Evolutionary conservation across 805 yeast species (phyloP).

Genomic region (Metschnikowia lochheadii): DNA sequence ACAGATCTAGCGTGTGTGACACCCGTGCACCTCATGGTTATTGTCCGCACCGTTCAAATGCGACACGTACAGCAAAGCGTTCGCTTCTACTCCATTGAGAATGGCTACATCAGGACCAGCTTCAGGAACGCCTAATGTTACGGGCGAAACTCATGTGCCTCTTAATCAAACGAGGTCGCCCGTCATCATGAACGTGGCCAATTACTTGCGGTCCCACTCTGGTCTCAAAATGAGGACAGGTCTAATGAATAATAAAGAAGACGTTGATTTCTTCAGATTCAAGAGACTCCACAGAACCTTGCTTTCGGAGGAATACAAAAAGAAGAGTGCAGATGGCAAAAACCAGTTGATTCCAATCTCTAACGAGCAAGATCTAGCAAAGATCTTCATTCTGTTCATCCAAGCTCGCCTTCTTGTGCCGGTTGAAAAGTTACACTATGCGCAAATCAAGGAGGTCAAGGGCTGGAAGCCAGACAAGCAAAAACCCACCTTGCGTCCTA

Average conservation of each 20-base stretch:
- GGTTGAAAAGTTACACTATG: constrained; percentile 65
- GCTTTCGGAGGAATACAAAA: constrained; percentile 63
- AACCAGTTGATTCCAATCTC: constrained; percentile 41
- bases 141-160: constrained; percentile 16
- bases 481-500: constrained; percentile 55
- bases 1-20: neutral
- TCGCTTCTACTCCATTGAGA: neutral
- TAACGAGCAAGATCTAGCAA: constrained; percentile 54
- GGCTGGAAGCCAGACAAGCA: constrained; percentile 60
- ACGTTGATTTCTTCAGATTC: constrained; percentile 78
- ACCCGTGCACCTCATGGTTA: constrained; percentile 2
- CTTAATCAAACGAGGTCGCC: constrained; percentile 36
- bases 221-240: constrained; percentile 82
- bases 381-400: constrained; percentile 63
- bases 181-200: constrained; percentile 64
- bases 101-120: constrained; percentile 13
- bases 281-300: constrained; percentile 82
- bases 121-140: constrained; percentile 4
- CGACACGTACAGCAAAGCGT: constrained; percentile 3
- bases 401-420: constrained; percentile 73
- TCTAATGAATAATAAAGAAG: constrained; percentile 58
- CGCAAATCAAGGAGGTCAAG: constrained; percentile 54
- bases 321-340: constrained; percentile 44
- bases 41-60: neutral
- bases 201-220: constrained; percentile 59